Conservation (phyloP, 1,284 basidiomycete genomes). For the Ustilago curta region DNA sequence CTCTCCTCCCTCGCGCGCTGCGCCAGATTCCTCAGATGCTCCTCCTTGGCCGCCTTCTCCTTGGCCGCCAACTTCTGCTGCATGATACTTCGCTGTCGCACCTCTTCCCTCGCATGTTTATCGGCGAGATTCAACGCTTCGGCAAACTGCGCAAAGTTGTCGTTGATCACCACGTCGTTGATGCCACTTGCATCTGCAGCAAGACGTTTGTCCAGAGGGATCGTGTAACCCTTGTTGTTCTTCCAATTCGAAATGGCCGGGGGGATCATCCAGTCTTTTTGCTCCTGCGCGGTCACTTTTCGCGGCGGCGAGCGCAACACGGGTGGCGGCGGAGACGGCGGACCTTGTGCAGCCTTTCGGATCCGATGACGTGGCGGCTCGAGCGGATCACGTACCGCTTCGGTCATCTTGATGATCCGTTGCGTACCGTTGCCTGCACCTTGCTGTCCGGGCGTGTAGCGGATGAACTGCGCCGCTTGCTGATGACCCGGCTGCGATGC, state of each 20-base stretch:
- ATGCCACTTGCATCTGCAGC: conserved; percentile 96
- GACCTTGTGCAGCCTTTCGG: conserved; percentile 96
- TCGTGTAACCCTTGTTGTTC: conserved; percentile 99
- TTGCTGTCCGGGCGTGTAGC: conserved; percentile 90
- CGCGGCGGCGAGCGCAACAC: conserved; percentile 94
- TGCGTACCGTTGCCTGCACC: conserved; percentile 82
- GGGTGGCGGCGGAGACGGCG: conserved; percentile 95
- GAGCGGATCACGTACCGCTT: conserved; percentile 83
- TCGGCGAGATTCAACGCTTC: conserved; percentile 97
- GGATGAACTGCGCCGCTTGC: conserved; percentile 77
- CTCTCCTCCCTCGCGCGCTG: conserved; percentile 96
- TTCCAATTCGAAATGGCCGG: conserved; percentile 99
- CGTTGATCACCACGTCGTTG: conserved; percentile 98
- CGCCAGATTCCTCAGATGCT: conserved; percentile 90
- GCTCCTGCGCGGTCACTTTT: conserved; percentile 94
- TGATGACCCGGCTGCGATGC: conserved; percentile 51
- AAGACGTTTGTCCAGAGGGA: conserved; percentile 96
- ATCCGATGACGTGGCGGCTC: conserved; percentile 98
- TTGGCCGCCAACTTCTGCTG: conserved; percentile 98
- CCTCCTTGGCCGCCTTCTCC: conserved; percentile 96
- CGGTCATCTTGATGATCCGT: conserved; percentile 97
- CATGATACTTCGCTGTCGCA: conserved; percentile 93
- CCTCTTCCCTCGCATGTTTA: conserved; percentile 96
- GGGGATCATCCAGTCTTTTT: conserved; percentile 99
- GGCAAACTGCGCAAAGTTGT: conserved; percentile 99